These are phyloP conservation scores for Monosporascus sp. DNA, from an alignment of 2,329 filamentous ascomycete species.

Conservation along the genomic window DNA sequence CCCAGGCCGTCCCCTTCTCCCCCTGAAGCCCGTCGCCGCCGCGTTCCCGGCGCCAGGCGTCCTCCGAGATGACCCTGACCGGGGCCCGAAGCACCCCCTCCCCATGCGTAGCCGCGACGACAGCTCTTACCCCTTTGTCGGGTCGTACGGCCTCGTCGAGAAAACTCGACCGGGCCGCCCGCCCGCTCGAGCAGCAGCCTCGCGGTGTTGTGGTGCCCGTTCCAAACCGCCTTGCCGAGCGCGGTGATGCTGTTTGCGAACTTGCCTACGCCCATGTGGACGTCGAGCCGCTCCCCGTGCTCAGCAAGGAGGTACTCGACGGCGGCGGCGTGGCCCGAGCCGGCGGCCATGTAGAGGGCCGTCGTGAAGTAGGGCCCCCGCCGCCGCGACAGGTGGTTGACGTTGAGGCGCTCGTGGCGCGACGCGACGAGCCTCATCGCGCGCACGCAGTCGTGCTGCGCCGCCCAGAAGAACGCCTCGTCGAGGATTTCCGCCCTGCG, in stretches of 20 bases:
- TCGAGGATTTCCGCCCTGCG: background rate
- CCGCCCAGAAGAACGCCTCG: background rate
- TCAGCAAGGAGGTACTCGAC: background rate
- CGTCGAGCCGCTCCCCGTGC: background rate
- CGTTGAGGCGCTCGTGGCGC: background rate
- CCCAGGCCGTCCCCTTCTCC: no score
- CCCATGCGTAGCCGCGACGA: background rate
- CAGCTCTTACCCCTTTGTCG: no score
- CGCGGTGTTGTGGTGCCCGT: background rate
- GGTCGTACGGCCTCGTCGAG: background rate
- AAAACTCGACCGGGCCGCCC: background rate
- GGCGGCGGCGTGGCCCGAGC: background rate
- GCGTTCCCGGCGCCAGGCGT: no score
- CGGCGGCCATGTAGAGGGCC: background rate
- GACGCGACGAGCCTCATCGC: background rate
- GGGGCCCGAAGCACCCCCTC: background rate
- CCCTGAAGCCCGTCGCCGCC: no score
- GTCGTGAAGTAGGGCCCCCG: no score
- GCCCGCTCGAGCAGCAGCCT: background rate
- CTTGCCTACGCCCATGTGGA: background rate
- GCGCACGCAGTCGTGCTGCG: background rate
- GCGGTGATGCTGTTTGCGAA: background rate
- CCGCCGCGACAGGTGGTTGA: no score
- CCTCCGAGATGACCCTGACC: background rate
- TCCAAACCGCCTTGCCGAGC: background rate